These are phyloP conservation scores for Phoma sp. DNA, from an alignment of 2,329 filamentous ascomycete species.

Conservation along the genomic window DNA sequence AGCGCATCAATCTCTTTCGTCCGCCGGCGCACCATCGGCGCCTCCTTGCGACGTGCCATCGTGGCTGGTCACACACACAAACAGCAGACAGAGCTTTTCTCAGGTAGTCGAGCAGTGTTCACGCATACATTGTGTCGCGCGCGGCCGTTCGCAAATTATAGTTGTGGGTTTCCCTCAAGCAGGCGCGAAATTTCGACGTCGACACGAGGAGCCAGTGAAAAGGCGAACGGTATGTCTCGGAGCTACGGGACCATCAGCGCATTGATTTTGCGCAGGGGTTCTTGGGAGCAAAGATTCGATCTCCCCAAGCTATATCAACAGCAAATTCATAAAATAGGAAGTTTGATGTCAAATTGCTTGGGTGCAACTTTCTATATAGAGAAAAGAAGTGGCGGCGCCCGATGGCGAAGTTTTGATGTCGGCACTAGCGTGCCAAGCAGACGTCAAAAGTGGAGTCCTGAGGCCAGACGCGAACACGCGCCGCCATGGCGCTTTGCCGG, in stretches of 20 bases:
- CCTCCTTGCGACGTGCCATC: slow-evolving; percentile 21
- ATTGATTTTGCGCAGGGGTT: slow-evolving; percentile 40
- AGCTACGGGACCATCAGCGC: slow-evolving; percentile 47
- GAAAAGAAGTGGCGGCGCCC: slow-evolving; percentile 26
- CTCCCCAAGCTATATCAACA: slow-evolving; percentile 64
- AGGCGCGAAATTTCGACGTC: neutral
- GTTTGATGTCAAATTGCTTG: slow-evolving; percentile 65
- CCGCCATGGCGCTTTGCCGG: neutral
- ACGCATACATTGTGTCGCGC: slow-evolving; percentile 51
- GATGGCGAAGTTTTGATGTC: slow-evolving; percentile 12
- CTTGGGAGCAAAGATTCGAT: slow-evolving; percentile 50
- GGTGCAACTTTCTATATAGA: slow-evolving; percentile 47
- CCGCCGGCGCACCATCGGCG: slow-evolving; percentile 27
- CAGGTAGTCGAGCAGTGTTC: slow-evolving; percentile 44
- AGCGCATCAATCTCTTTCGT: slow-evolving; percentile 36
- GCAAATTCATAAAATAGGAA: slow-evolving; percentile 57
- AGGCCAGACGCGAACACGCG: neutral
- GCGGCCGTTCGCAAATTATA: neutral
- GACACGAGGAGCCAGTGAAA: neutral
- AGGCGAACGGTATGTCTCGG: slow-evolving; percentile 34
- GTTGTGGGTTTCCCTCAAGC: neutral
- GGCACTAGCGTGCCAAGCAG: slow-evolving; percentile 11
- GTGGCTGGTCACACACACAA: slow-evolving; percentile 9
- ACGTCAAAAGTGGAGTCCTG: slow-evolving; percentile 1
- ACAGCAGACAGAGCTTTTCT: slow-evolving; percentile 24